Base-by-base conservation (phyloP, 139 green algal genomes). In the Deuterostichococcus epilithicus region DNA sequence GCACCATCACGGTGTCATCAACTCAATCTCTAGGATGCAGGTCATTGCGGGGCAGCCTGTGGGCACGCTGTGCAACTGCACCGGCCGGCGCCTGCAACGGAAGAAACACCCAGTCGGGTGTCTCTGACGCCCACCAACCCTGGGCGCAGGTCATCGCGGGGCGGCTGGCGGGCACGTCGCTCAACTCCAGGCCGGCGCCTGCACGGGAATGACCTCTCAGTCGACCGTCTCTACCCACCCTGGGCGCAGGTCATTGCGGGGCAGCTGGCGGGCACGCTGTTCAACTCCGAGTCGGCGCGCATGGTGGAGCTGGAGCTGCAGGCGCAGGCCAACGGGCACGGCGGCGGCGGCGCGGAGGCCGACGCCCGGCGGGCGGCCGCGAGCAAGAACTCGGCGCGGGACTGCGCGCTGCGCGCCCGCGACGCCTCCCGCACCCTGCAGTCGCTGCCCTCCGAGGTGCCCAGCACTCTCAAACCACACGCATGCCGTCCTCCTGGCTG, bases 391-490 rank as follows among this genome's bases (percentile, higher is more conserved):
- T 73, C 26, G 34, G 73, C 78, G 32, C 44, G 85, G 1, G 83
- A 91, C n/a, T 74, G 85, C 68, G 91, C 92, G 0, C 42, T 87
- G 45, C 80, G 83, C n/a, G 93, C 95, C 0, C 84, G 95, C 6
- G 78, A 76, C 28, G 93, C 94, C 30, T 94, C 88, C 1, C 82
- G 93, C 26, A 82, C 87, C 74, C 87, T 99, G 70, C 91, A 97
- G 81, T 82, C 87, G 25, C 77, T 98, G 67, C 73, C 87, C 23
- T 91, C 86, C 1, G 81, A 86, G 71, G 78, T 93, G 76, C 84
- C 92, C 0, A 79, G 83, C 34, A 82, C 83, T 1, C 26, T 8
- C 8, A 8, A 52, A 23, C 42, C 8, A 13, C 42, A 52, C 42
- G n/a, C n/a, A n/a, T n/a, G n/a, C n/a, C n/a, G n/a, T n/a, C n/a